phyloP scores from a whole-genome alignment of 257 asterid genomes.

The Nicotiana sylvestris region DNA sequence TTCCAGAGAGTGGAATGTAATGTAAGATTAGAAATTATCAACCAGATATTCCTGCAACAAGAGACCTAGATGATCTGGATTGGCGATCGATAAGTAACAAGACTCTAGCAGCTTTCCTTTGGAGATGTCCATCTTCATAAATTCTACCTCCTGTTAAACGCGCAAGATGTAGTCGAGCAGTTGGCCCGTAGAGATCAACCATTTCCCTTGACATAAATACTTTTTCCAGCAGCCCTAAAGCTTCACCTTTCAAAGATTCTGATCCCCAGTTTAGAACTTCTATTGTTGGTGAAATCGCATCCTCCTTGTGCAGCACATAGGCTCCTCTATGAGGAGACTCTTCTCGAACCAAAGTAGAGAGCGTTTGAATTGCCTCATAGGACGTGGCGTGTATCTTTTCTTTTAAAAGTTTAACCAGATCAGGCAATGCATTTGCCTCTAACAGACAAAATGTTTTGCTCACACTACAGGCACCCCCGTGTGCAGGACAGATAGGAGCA shows the following conservation, averaged over 20 bases:
- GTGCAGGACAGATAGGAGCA: slow-evolving; percentile 34
- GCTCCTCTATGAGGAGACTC: slow-evolving; percentile 57
- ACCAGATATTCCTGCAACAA: slow-evolving; percentile 24
- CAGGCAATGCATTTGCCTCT: slow-evolving; percentile 46
- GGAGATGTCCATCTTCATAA: slow-evolving; percentile 47
- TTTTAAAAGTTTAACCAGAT: slow-evolving; percentile 30
- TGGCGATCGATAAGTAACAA: slow-evolving; percentile 46
- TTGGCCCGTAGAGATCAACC: slow-evolving; percentile 42
- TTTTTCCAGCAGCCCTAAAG: slow-evolving; percentile 46
- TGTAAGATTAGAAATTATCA: not conserved
- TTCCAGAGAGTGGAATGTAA: not conserved
- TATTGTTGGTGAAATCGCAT: slow-evolving; percentile 34
- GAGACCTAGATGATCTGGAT: slow-evolving; percentile 47
- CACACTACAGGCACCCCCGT: slow-evolving; percentile 44
- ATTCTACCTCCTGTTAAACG: slow-evolving; percentile 47
- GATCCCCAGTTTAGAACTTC: slow-evolving; percentile 61
- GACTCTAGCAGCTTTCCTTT: slow-evolving; percentile 53
- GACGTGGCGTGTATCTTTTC: slow-evolving; percentile 51
- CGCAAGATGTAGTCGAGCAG: slow-evolving; percentile 34
- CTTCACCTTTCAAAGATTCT: slow-evolving; percentile 48
- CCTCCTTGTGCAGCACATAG: slow-evolving; percentile 38
- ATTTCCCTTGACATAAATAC: slow-evolving; percentile 48
- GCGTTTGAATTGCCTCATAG: slow-evolving; percentile 59
- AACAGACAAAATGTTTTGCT: slow-evolving; percentile 45
- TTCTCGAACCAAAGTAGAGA: slow-evolving; percentile 58